Conservation (phyloP, 73 alveolate species). For the Blepharisma japonicum region DNA sequence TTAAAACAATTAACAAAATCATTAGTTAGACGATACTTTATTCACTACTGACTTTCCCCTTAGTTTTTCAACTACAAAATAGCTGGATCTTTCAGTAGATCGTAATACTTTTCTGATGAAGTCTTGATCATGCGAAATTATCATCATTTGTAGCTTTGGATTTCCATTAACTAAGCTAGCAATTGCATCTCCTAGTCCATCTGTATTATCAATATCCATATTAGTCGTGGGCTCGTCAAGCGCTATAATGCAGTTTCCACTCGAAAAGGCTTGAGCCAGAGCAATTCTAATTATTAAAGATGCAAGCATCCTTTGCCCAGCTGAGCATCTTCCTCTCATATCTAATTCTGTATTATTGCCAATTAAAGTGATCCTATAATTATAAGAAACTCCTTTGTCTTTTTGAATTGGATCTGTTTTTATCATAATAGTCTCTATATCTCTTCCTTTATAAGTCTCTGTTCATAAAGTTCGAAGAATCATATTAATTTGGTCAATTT, state of each 20-base stretch:
- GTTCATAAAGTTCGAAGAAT: slow-evolving; percentile 88
- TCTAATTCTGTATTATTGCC: slow-evolving; percentile 75
- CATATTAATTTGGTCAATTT: slow-evolving; percentile 93
- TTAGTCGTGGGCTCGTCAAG: slow-evolving; percentile 99
- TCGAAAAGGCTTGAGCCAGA: slow-evolving; percentile 98
- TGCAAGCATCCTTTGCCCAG: slow-evolving; percentile 98
- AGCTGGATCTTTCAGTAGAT: not conserved
- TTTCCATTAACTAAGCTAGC: slow-evolving; percentile 76
- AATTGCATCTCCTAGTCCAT: slow-evolving; percentile 94
- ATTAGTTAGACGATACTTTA: too few relatives aligned
- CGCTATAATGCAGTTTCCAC: slow-evolving; percentile 93
- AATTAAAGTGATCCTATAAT: slow-evolving; percentile 84
- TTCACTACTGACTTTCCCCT: too few relatives aligned
- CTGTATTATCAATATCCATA: slow-evolving; percentile 92
- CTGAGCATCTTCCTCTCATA: slow-evolving; percentile 99
- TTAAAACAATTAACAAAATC: too few relatives aligned
- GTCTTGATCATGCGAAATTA: slow-evolving; percentile 96
- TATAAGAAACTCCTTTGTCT: slow-evolving; percentile 73
- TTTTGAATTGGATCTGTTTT: slow-evolving; percentile 82
- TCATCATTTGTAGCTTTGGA: slow-evolving; percentile 82
- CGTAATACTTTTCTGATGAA: slow-evolving; percentile 38
- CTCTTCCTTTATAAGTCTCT: slow-evolving; percentile 92
- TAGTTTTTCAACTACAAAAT: not conserved
- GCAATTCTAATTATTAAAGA: slow-evolving; percentile 98
- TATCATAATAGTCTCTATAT: slow-evolving; percentile 86